phyloP scores from a whole-genome alignment of 202 grass and related monocot genomes.

The Eragrostis tef region DNA sequence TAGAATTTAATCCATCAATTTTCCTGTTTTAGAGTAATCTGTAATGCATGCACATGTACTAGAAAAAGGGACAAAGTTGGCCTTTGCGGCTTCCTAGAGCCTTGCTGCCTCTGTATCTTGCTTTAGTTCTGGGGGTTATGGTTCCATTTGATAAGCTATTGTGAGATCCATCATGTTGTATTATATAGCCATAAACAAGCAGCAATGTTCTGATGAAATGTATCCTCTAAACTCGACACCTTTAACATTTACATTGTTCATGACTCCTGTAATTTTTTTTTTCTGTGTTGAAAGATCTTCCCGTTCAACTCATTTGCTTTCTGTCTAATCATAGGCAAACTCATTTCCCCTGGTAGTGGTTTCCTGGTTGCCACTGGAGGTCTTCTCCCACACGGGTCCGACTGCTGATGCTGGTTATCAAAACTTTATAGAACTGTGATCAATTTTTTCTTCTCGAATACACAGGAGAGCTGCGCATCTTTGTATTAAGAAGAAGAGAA shows the following conservation, averaged over 20 bases:
- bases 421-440: no score
- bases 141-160: conserved; percentile 28
- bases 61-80: conserved; percentile 20
- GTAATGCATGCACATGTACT: conserved; percentile 54
- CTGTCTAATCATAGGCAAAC: not conserved
- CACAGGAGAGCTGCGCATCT: no score
- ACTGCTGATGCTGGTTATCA: no score
- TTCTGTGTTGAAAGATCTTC: not conserved
- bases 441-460: not conserved
- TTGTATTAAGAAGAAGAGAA: no score
- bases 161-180: conserved; percentile 52
- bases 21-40: conserved; percentile 50
- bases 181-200: conserved; percentile 60
- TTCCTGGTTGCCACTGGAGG: no score
- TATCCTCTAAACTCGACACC: not conserved
- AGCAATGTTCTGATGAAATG: conserved; percentile 44
- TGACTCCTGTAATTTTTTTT: conserved; percentile 2
- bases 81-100: conserved; percentile 34
- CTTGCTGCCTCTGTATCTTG: conserved; percentile 55
- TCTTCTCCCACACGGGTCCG: no score
- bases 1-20: conserved; percentile 49
- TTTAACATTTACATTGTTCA: not conserved
- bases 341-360: no score
- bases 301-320: not conserved
- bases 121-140: conserved; percentile 36